Base-by-base conservation (phyloP, 2,329 filamentous ascomycete species). In the Ceratocystis colombiana region DNA sequence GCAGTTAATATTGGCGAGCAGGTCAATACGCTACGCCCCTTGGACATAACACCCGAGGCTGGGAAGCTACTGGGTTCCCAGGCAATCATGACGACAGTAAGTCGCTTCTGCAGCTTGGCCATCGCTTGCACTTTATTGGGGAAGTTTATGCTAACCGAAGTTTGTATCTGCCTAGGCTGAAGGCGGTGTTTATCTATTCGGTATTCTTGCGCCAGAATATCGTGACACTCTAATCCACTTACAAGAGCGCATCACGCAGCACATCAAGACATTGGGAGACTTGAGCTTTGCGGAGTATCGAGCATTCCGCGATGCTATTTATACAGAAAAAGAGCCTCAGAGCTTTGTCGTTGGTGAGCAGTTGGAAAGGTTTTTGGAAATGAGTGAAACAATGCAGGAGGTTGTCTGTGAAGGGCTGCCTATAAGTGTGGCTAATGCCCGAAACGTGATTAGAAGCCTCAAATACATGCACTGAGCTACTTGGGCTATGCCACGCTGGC, bases 261-360 rank as follows among this genome's bases (percentile, higher is more conserved):
- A 84, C 5, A 80, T 96, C 33, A 77, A 83, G 45, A 85, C 84
- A 0, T 83, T 88, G 0, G 94, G 94, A 0, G 78, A 86, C 61
- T 83, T 96, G 62, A 80, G 86, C 0, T 97, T 96, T 74, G 83
- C 85, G 48, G 79, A 81, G 25, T 99, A 89, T 77, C 84, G 94
- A n/a, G 88, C 88, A 0, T 96, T 93, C 77, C 85, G 85, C 68
- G 95, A 85, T 65, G 85, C 88, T 30, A 79, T 86, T 20, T 84
- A 88, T 68, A 83, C 84, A 0, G 86, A 88, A 2, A 89, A 88
- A 0, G 86, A 88, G 0, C 93, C 94, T 0, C 89, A 85, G 72
- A 82, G 93, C 1, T 97, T 97, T 71, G 84, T 99, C 12, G 94
- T 99, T 72, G 94, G 93, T 0, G 93, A 96, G 73, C 79, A 97